Conservation (phyloP, 1,139 yeast genomes). For the Candida glucosophila region DNA sequence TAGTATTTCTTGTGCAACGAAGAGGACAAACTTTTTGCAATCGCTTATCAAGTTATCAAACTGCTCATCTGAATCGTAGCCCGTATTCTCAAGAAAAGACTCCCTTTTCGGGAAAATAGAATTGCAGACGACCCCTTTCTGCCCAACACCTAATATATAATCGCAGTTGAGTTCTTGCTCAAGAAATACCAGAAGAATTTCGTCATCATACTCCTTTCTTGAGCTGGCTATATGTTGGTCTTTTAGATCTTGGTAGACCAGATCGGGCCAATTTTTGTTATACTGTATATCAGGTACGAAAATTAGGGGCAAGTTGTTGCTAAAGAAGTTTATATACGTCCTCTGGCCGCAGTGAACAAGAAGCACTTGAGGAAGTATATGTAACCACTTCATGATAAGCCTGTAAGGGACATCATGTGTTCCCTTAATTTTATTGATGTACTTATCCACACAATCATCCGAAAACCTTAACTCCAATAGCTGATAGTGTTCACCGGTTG, state of each 20-base stretch:
- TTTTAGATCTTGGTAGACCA: conserved; percentile 7
- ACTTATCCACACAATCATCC: background rate
- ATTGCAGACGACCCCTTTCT: too few relatives aligned
- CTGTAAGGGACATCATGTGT: conserved; percentile 4
- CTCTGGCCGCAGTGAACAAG: conserved; percentile 8
- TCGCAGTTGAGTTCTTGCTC: conserved; percentile 19
- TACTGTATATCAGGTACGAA: conserved; percentile 9
- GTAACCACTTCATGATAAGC: conserved; percentile 17
- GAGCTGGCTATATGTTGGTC: conserved; percentile 5
- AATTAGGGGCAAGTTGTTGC: conserved; percentile 10
- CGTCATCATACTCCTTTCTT: conserved; percentile 7
- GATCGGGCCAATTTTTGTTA: conserved; percentile 9
- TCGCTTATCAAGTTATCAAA: conserved; percentile 3
- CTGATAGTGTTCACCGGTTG: conserved; percentile 6
- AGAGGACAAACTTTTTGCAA: conserved; percentile 5
- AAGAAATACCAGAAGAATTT: conserved; percentile 9
- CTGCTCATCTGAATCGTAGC: conserved; percentile 3
- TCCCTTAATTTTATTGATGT: conserved; percentile 2
- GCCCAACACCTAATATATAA: conserved; percentile 17
- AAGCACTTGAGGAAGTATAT: conserved; percentile 17
- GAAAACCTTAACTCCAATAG: conserved; percentile 8
- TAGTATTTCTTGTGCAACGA: background rate
- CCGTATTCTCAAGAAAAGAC: too few relatives aligned
- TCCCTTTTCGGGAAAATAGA: too few relatives aligned
- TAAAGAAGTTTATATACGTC: conserved; percentile 12